phyloP scores from a whole-genome alignment of 805 yeast genomes.

The Suhomyces xylopsoci region DNA sequence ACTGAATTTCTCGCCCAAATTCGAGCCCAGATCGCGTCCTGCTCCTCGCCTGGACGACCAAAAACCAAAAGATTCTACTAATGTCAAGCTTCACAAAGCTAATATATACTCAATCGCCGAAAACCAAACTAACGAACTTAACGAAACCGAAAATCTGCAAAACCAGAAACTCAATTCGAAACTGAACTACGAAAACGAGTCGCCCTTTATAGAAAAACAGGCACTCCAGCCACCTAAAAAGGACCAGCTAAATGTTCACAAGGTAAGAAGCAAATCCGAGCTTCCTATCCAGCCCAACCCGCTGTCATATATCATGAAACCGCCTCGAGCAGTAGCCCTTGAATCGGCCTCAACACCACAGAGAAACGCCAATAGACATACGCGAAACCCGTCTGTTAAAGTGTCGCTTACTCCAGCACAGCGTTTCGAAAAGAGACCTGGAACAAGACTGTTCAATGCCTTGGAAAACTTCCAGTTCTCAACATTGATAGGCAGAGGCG shows the following conservation, averaged over 20 bases:
- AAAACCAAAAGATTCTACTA: background rate
- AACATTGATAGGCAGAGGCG: constrained; percentile 82
- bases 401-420: constrained; percentile 52
- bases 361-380: constrained; percentile 8
- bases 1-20: background rate
- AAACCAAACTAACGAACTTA: background rate
- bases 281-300: background rate
- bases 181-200: constrained; percentile 13
- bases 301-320: background rate
- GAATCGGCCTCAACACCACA: background rate
- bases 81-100: background rate
- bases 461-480: constrained; percentile 50
- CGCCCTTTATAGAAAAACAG: constrained; percentile 16
- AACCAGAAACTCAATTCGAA: background rate
- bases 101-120: constrained; percentile 5
- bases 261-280: background rate
- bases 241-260: constrained; percentile 2
- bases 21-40: background rate
- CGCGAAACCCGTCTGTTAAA: constrained; percentile 31
- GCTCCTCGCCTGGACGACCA: background rate
- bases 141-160: background rate
- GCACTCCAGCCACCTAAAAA: background rate
- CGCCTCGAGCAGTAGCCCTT: background rate
- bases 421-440: constrained; percentile 42
- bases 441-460: constrained; percentile 37